Conservation (phyloP, 2,329 filamentous ascomycete genomes). For the Teratosphaeria gauchensis region DNA sequence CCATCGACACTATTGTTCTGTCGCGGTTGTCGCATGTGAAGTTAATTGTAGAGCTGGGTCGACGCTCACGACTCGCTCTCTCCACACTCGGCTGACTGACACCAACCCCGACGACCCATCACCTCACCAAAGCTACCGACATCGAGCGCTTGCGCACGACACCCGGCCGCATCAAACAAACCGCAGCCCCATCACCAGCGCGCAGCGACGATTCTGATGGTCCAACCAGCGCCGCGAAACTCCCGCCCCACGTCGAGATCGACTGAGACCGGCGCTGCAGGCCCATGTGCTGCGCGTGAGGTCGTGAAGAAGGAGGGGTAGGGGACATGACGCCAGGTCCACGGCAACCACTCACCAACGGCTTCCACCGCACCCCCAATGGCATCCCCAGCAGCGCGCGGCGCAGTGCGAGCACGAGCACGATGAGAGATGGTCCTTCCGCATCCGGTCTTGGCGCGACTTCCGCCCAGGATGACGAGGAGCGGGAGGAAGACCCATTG, state of each 20-base stretch:
- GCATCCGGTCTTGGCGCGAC: constrained; percentile 22
- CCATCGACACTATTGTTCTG: not conserved
- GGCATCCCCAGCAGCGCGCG: constrained; percentile 28
- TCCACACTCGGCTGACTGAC: not conserved
- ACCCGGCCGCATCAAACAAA: constrained; percentile 8
- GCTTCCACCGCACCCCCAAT: constrained; percentile 25
- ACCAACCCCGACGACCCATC: constrained; percentile 3
- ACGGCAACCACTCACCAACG: constrained; percentile 29
- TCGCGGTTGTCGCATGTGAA: not conserved
- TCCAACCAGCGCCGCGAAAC: constrained; percentile 6
- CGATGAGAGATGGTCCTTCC: constrained; percentile 29
- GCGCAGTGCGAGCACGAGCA: constrained; percentile 35
- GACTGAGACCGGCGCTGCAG: constrained; percentile 9
- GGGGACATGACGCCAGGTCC: constrained; percentile 27
- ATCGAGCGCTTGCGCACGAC: not conserved
- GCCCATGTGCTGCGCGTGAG: constrained; percentile 8
- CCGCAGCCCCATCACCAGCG: constrained; percentile 8
- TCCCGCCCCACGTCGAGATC: constrained; percentile 7
- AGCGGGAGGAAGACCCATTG: constrained; percentile 37
- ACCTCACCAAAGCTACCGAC: not conserved
- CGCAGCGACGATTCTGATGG: constrained; percentile 15
- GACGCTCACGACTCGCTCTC: not conserved
- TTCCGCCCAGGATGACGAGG: constrained; percentile 28
- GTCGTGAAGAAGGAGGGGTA: not conserved
- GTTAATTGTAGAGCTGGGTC: not conserved